Evolutionary conservation across 495 filamentous ascomycete genomes (phyloP), one percentile per base, ranked within the genome.

Genomic region (Pseudoneurospora amorphoporcata): DNA sequence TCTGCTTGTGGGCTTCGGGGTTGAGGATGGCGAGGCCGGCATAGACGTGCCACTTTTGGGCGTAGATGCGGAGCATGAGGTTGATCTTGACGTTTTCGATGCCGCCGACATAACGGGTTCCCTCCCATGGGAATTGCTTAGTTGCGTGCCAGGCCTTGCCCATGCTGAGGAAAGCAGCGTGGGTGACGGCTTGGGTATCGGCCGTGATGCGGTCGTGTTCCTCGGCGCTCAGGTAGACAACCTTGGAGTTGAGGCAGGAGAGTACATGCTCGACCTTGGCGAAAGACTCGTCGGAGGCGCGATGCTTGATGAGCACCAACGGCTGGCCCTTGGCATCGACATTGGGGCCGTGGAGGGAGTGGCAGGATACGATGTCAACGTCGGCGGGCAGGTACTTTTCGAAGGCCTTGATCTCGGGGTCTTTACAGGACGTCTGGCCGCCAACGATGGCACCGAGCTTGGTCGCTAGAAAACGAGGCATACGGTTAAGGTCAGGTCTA

Each of bases 81-180:
- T 99, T 99, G 82, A 98, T 98, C 84, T 99, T 99, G 78, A 98
- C 93, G 82, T 99, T 99, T 83, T 99, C 95, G 78, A 99, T 97
- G 35, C 96, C 95, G 69, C 95, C 95, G 4, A 97, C 87, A 84
- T 97, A 99, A 72, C 95, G 93, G 8, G 89, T 87, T 65, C 92
- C 89, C 75, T 99, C 95, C 95, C 95, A 99, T 2, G 95, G 95
- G 76, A 97, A 98, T 76, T 98, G 93, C 39, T 90, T 84, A 79
- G 93, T 97, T 32, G 94, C 93, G 75, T 91, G 90, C 95, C 95
- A 99, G 41, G 95, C 95, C 45, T 94, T 94, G 70, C 95, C 95
- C 95, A 99, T 99, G 81, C 89, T 92, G 58, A 99, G 85, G 80
- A 99, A 99, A 17, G 96, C 95, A 9, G 94, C 95, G 82, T 99